These are phyloP conservation scores for Bocquillonia castaneifolia DNA, from an alignment of 441 rosid species.

Conservation along the genomic window DNA sequence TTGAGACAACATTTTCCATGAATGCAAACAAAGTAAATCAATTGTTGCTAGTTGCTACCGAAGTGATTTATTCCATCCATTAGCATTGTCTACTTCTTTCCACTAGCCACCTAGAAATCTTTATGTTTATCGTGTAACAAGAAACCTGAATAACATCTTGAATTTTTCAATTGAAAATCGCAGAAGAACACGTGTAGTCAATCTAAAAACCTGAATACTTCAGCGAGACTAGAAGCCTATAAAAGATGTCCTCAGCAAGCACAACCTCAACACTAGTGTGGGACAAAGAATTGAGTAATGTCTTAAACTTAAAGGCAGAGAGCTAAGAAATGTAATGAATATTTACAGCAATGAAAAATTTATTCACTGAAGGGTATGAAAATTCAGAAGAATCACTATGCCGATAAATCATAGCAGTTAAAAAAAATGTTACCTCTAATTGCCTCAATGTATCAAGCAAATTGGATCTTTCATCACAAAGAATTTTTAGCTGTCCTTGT, in stretches of 20 bases:
- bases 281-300: neutral
- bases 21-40: too few species aligned
- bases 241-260: neutral
- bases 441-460: slow-evolving; percentile 73
- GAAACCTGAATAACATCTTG: neutral
- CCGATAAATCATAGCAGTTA: neutral
- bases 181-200: neutral
- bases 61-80: neutral
- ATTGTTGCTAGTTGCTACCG: too few species aligned
- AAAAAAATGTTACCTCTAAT: slow-evolving; percentile 53
- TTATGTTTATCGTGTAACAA: neutral
- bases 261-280: neutral
- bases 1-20: too few species aligned
- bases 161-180: neutral
- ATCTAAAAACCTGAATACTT: neutral
- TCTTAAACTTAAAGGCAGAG: neutral
- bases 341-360: neutral
- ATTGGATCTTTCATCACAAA: slow-evolving; percentile 65
- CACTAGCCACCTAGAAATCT: neutral
- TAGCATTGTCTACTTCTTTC: neutral
- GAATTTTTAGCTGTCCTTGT: slow-evolving; percentile 56
- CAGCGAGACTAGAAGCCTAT: neutral
- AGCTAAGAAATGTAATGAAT: neutral
- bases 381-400: neutral
- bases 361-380: neutral